Conservation (phyloP, 306 rosid species). For the Betula pendula region DNA sequence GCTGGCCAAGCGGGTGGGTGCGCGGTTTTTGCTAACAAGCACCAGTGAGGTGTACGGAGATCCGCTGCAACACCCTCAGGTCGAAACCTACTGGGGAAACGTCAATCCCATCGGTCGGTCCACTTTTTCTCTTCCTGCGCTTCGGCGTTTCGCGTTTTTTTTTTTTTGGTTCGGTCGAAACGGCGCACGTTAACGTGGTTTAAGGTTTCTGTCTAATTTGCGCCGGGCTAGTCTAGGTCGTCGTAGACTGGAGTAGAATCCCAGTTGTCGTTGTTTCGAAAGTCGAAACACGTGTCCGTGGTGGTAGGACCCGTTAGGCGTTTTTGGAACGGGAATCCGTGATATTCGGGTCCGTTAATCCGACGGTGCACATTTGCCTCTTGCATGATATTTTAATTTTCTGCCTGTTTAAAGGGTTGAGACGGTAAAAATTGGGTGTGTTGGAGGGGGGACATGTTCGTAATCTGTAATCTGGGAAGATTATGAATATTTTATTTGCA, state of each 20-base stretch:
- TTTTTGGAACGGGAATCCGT: conserved; percentile 29
- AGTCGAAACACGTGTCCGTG: conserved; percentile 26
- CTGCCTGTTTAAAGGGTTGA: neutral
- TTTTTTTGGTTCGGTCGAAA: neutral
- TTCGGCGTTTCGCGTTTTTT: neutral
- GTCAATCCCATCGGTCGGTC: conserved; percentile 92
- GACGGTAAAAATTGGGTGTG: neutral
- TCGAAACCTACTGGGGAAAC: conserved; percentile 99
- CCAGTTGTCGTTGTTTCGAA: conserved; percentile 4
- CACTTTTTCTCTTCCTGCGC: neutral
- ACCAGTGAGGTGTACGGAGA: conserved; percentile 99
- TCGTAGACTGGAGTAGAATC: neutral
- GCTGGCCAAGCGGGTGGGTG: conserved; percentile 85
- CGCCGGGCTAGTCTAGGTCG: neutral
- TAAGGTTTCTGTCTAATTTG: neutral
- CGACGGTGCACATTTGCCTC: conserved; percentile 10
- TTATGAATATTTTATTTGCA: too few species aligned
- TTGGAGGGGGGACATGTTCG: conserved; percentile 5
- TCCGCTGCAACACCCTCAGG: conserved; percentile 97
- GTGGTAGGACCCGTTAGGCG: conserved; percentile 30
- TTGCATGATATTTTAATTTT: neutral
- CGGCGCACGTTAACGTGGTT: conserved; percentile 24
- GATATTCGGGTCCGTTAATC: conserved; percentile 43
- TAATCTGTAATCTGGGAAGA: conserved; percentile 1
- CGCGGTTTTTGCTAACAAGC: conserved; percentile 85